Base-by-base conservation (phyloP, 306 rosid species). In the Urtica urens region DNA sequence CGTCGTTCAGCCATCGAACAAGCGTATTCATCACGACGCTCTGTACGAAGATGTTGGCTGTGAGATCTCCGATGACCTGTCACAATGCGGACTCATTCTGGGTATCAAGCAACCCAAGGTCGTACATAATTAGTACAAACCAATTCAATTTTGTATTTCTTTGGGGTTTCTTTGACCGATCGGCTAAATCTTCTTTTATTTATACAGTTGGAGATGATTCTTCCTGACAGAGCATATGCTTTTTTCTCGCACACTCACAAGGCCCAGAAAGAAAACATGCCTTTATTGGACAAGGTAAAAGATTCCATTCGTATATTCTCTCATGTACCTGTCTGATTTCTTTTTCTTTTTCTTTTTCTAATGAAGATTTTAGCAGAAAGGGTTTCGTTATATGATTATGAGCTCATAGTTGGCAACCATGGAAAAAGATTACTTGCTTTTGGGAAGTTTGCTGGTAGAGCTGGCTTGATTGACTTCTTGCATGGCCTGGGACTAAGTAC, bases 221-320 rank as follows among this genome's bases (percentile, higher is more conserved):
- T 90, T 51, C 94, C 95, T 3, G 82, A 81, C 41, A 90, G 92
- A 78, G 87, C 94, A 17, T 90, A 84, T 53, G 85, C 87, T 10
- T 81, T 84, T 69, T 90, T 90, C 75, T 90, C 97, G 2, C 97
- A 90, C 53, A 84, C 97, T 4, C 95, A 84, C 59, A 90, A 90
- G 68, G 97, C 87, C 53, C 97, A 81, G 74, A 84, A 70, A 72
- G 97, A 85, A 58, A 90, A 77, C 55, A 84, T 84, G 97, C 94
- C 94, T 49, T 61, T 90, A 52, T 69, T 88, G 33, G 84, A 88
- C 55, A 84, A 88, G 85, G 97, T 75, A 17, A n/a, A n/a, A n/a
- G n/a, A n/a, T 38, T 37, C 16, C 16, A 4, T 37, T 72, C 62
- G 49, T 17, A 7, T 42, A 18, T 49, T 17, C 18, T 71, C 31